Base-by-base conservation (phyloP, 1,139 yeast genomes). In the Taiozyma sp. region DNA sequence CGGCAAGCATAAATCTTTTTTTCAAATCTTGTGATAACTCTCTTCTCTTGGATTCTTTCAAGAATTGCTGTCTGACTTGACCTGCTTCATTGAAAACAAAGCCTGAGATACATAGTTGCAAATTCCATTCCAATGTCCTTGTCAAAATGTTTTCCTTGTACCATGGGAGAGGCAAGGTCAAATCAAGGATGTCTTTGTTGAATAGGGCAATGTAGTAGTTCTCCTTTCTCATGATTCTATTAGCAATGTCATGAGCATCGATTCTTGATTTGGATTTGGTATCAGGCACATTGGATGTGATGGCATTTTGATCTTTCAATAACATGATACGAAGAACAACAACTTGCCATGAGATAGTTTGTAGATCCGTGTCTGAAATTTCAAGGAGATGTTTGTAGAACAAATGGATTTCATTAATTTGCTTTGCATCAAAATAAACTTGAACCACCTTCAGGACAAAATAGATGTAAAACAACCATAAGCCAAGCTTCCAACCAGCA, bases 241-340 rank as follows among this genome's bases (percentile, higher is more conserved):
- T 95, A 14, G 98, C 98, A 51, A 93, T 88, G 62, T 86, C 95
- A 66, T 90, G 97, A 3, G 98, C 96, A 63, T 88, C 93, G 50
- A 93, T 75, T 54, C 91, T 73, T 46, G 83, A 81, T 60, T 85
- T 86, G 0, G 91, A 81, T 53, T 80, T 83, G 50, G 83, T 73
- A 64, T 83, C 88, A 53, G 80, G 76, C 13, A 70, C 74, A 51
- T 72, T 72, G n/a, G 73, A 67, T 29, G 68, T 64, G 40, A 68
- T 57, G 19, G 95, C 88, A 67, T 93, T 93, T 59, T 85, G 88
- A 59, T 89, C 93, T 58, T 88, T 81, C 48, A 93, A 69, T 11
- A 76, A 69, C 80, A 88, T 81, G 22, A 95, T 70, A 45, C 89
- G 79, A 53, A 82, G 83, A n/a, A 90, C 95, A 0, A 93, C 85